A percentile compares a stretch with the other conserved stretches of the same genome.
These are phyloP conservation scores for Aspergillus luchuensis DNA, from an alignment of 2,329 filamentous ascomycete species.

Conservation along the genomic window DNA sequence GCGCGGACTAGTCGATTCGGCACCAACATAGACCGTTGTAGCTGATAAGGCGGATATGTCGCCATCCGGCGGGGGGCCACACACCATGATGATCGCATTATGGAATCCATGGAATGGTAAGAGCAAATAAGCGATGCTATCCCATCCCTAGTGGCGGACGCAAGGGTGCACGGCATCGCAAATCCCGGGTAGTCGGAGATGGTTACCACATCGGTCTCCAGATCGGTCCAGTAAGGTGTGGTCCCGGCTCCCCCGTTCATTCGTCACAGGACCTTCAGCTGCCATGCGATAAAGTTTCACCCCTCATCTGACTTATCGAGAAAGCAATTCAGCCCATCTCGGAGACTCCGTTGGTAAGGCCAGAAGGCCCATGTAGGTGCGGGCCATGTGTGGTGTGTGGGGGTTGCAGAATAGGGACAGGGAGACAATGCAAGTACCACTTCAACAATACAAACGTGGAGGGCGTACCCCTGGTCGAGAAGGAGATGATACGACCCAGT, in stretches of 20 bases:
- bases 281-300: conserved; percentile 3
- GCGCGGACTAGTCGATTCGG: not conserved
- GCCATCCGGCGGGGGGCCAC: not conserved
- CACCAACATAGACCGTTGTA: not conserved
- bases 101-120: not conserved
- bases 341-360: no score
- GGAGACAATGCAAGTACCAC: no score
- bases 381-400: no score
- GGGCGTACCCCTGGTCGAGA: no score
- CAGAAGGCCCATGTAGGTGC: no score
- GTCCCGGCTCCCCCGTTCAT: not conserved
- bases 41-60: not conserved
- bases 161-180: not conserved
- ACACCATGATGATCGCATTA: not conserved
- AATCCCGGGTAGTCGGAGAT: conserved; percentile 1
- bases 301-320: not conserved
- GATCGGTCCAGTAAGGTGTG: not conserved
- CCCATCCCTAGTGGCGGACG: not conserved
- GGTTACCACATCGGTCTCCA: conserved; percentile 4
- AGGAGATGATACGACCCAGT: no score
- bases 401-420: no score
- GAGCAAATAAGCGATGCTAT: not conserved
- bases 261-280: not conserved
- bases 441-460: no score
- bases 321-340: no score